Evolutionary conservation across 2,329 filamentous ascomycete species (phyloP).

Genomic region (Myotisia sp.): DNA sequence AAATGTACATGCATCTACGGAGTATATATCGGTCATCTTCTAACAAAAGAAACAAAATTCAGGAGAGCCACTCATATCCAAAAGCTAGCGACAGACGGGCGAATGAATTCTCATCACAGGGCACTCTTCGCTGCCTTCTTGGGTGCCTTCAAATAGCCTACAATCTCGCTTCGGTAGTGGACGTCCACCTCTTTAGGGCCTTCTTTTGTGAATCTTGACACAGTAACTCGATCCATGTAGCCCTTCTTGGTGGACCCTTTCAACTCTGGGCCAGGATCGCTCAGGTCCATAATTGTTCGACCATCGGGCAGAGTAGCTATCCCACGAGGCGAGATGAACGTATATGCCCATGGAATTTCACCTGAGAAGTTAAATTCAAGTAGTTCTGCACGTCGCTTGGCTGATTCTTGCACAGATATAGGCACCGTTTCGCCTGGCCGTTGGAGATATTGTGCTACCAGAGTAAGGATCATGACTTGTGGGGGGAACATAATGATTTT

Average conservation of each 20-base stretch:
- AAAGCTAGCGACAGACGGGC: no score
- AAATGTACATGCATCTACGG: no score
- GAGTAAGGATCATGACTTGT: constrained; percentile 51
- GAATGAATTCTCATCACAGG: no score
- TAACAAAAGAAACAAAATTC: no score
- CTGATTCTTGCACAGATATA: constrained; percentile 16
- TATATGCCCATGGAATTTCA: constrained; percentile 33
- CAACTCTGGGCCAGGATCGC: constrained; percentile 43
- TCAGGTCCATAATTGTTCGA: constrained; percentile 38
- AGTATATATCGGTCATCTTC: no score
- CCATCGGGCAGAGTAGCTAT: constrained; percentile 32
- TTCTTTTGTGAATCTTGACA: constrained; percentile 43
- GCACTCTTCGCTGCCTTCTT: constrained; percentile 21
- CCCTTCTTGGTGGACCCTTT: constrained; percentile 36
- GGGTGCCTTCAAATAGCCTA: constrained; percentile 15
- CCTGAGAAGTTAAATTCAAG: constrained; percentile 36
- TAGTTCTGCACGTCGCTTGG: constrained; percentile 30
- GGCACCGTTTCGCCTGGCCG: constrained; percentile 15
- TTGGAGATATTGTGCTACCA: constrained; percentile 38
- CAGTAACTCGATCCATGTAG: constrained; percentile 40
- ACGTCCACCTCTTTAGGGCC: constrained; percentile 44
- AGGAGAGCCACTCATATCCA: no score
- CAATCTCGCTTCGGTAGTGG: constrained; percentile 33
- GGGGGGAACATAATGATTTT: constrained; percentile 81
- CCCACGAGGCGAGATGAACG: constrained; percentile 33